phyloP scores from a whole-genome alignment of 768 basidiomycete genomes.

The Cystofilobasidium ferigula region DNA sequence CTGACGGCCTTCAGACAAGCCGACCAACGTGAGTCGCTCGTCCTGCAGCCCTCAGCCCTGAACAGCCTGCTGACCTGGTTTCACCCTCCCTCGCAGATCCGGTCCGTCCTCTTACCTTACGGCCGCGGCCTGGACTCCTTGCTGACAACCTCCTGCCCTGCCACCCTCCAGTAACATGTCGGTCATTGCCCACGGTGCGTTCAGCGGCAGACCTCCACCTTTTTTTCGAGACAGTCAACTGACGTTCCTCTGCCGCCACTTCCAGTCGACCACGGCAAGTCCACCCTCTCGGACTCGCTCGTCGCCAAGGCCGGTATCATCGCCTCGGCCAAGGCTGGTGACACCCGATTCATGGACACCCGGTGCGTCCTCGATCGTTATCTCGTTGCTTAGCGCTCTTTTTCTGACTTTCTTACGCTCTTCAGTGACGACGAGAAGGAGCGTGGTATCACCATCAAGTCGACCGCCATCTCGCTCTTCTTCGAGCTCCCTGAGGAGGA shows the following conservation, averaged over 20 bases:
- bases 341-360: conserved; percentile 94
- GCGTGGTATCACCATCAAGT: conserved; percentile 99
- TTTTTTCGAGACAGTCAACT: neutral
- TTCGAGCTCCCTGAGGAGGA: conserved; percentile 92
- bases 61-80: neutral
- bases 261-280: conserved; percentile 99
- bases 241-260: conserved; percentile 11
- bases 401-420: neutral
- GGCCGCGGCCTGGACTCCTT: neutral
- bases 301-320: conserved; percentile 99
- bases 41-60: neutral
- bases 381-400: neutral
- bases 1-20: conserved; percentile 15
- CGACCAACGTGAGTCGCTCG: conserved; percentile 18
- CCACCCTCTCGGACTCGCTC: conserved; percentile 94
- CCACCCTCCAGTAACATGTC: conserved; percentile 40
- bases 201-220: neutral
- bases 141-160: neutral
- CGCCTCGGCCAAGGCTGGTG: conserved; percentile 84
- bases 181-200: conserved; percentile 42
- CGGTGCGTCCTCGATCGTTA: conserved; percentile 39
- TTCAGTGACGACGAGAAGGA: conserved; percentile 82
- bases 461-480: conserved; percentile 99
- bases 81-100: conserved; percentile 10
- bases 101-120: neutral